Base-by-base conservation (phyloP, 2,329 filamentous ascomycete species). In the Botryotinia narcissicola region DNA sequence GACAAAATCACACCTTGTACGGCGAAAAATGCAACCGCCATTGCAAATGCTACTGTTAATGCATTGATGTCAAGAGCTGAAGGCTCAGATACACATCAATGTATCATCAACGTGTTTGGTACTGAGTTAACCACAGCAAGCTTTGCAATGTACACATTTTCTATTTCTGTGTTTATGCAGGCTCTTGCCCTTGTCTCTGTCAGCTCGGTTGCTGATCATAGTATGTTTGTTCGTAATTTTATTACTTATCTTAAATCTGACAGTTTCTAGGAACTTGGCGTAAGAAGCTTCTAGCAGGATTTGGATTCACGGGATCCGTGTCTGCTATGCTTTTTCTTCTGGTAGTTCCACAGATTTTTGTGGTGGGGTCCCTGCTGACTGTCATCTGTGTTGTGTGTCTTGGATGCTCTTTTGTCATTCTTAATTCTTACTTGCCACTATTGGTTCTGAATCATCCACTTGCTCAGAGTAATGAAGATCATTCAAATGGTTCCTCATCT, bases 91-190 rank as follows among this genome's bases (percentile, higher is more conserved):
- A 78, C 77, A 51, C 78, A 78, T 42, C 79, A 80, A 74, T 99
- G 95, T 81, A 85, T 98, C 73, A 90, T 98, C 74, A 88, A 91
- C 75, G 86, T 98, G 3, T 85, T 97, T 46, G 95, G 95, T 18
- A 82, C 91, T 71, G 92, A 97, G 79, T 91, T 98, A 84, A 98
- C 98, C 82, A 98, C 95, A 1, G 94, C 95, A 51, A 97, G 93
- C 82, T 98, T 98, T 82, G 95, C 94, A 81, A 97, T 98, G 93
- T 98, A 98, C 83, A 98, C 94, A 1, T 98, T 98, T 83, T 97
- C 94, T 73, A 85, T 96, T 79, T 97, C 93, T 80, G 95, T 98
- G 1, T 83, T 98, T 40, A 82, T 98, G 14, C 95, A 98, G 81
- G 93, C 94, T 1, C 83, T 98, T 40, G 84, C 98, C 46, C 95